Conservation (phyloP, 495 filamentous ascomycete species). For the Penicillium psychrofluorescens region DNA sequence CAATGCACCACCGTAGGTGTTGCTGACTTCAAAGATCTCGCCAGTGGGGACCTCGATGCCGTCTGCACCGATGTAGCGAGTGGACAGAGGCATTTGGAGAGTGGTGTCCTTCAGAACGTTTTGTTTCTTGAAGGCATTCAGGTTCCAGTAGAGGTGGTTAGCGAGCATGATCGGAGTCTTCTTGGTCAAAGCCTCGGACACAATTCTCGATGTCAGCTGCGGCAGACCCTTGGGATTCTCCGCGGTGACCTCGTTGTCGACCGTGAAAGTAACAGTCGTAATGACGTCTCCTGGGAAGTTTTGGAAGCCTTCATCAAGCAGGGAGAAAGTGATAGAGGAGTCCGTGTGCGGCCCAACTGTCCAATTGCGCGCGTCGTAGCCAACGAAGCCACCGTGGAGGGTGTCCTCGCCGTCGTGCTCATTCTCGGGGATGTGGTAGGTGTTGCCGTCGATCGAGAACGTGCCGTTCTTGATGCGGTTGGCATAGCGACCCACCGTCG, state of each 20-base stretch:
- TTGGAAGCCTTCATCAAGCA: slow-evolving; percentile 66
- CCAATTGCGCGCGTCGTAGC: slow-evolving; percentile 79
- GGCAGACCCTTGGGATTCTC: slow-evolving; percentile 36
- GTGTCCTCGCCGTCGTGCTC: slow-evolving; percentile 66
- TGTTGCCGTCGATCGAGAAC: slow-evolving; percentile 60
- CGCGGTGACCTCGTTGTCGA: slow-evolving; percentile 27
- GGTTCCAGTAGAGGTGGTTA: slow-evolving; percentile 85
- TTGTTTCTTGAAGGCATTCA: slow-evolving; percentile 68
- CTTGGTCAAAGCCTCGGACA: slow-evolving; percentile 68
- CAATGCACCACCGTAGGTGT: slow-evolving; percentile 52
- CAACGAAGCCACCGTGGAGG: slow-evolving; percentile 73
- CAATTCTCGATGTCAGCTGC: slow-evolving; percentile 39
- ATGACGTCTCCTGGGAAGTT: slow-evolving; percentile 78
- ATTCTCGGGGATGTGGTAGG: slow-evolving; percentile 61
- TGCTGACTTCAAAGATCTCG: slow-evolving; percentile 55
- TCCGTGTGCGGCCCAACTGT: slow-evolving; percentile 61
- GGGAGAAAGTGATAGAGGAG: slow-evolving; percentile 68
- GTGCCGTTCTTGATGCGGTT: slow-evolving; percentile 84
- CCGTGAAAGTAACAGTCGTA: slow-evolving; percentile 68
- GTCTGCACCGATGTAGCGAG: slow-evolving; percentile 65
- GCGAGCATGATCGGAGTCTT: slow-evolving; percentile 75
- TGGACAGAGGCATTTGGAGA: slow-evolving; percentile 63
- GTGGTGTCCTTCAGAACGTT: slow-evolving; percentile 65
- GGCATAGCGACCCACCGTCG: slow-evolving; percentile 74
- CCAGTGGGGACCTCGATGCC: slow-evolving; percentile 73